Conservation (phyloP, 305 asterid genomes). For the Nicotiana rustica region DNA sequence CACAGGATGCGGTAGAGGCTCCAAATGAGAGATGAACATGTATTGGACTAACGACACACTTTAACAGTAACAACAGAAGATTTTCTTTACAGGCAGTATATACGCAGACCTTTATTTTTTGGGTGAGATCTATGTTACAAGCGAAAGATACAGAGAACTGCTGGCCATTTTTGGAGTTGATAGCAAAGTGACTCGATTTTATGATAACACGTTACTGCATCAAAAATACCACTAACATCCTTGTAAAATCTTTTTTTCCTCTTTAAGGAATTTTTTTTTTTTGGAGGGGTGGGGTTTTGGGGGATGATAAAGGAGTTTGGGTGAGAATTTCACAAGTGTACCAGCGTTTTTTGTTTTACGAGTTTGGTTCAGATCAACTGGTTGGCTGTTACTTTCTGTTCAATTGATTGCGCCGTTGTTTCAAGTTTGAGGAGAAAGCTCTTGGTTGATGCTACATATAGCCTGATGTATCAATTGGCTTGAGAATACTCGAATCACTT, state of each 20-base stretch:
- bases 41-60: slow-evolving; percentile 27
- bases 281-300: neutral
- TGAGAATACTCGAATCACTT: neutral
- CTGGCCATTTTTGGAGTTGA: slow-evolving; percentile 8
- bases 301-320: neutral
- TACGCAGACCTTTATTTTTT: neutral
- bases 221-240: neutral
- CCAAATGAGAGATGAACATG: slow-evolving; percentile 29
- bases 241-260: slow-evolving; percentile 3
- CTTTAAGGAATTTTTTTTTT: neutral
- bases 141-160: neutral
- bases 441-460: neutral
- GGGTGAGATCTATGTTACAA: slow-evolving; percentile 22
- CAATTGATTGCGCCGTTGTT: neutral
- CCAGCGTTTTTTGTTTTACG: neutral
- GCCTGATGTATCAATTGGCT: neutral
- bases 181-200: slow-evolving; percentile 31
- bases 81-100: slow-evolving; percentile 8
- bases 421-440: neutral
- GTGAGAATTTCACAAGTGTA: neutral
- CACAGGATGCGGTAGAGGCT: slow-evolving; percentile 33
- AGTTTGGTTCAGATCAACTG: neutral
- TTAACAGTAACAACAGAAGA: slow-evolving; percentile 34
- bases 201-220: slow-evolving; percentile 24
- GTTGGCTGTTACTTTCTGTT: neutral